Percentiles rank a stretch among this genome's conserved stretches.
phyloP scores from a whole-genome alignment of 306 rosid genomes.

The Ormosia emarginata region DNA sequence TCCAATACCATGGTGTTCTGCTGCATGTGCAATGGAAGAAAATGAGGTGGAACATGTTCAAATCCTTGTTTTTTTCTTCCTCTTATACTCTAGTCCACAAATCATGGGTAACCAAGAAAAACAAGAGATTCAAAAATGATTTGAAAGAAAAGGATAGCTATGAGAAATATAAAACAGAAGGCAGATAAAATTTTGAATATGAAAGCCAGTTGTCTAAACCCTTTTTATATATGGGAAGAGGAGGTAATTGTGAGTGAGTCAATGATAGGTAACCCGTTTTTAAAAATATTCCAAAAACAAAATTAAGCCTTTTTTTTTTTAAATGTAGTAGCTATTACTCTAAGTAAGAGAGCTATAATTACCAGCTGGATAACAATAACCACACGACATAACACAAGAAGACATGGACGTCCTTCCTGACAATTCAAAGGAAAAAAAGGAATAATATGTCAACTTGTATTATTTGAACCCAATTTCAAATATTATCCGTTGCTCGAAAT shows the following conservation, averaged over 20 bases:
- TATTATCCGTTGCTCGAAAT: background rate
- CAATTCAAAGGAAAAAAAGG: background rate
- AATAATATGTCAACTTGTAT: background rate
- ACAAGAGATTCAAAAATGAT: background rate
- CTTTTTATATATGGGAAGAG: background rate
- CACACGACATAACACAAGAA: background rate
- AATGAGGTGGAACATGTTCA: background rate
- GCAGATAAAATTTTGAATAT: background rate
- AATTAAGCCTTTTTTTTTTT: background rate
- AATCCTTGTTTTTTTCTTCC: background rate
- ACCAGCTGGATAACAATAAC: slow-evolving; percentile 48
- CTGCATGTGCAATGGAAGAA: background rate
- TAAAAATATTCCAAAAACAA: background rate
- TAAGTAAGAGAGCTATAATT: slow-evolving; percentile 29
- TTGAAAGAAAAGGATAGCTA: background rate
- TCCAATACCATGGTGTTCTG: background rate
- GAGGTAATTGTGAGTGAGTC: slow-evolving; percentile 26
- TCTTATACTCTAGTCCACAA: too few relatives aligned
- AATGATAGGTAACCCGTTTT: slow-evolving; percentile 40
- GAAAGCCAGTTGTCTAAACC: slow-evolving; percentile 24
- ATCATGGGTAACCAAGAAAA: background rate
- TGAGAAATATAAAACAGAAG: background rate
- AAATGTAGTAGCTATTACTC: slow-evolving; percentile 46
- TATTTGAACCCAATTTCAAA: background rate
- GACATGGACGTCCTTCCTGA: slow-evolving; percentile 1